A percentile compares a stretch with the other conserved stretches of the same genome.
Evolutionary conservation across 2,329 filamentous ascomycete genomes (phyloP).

Genomic region (Ophiocordyceps camponoti-leonardi): DNA sequence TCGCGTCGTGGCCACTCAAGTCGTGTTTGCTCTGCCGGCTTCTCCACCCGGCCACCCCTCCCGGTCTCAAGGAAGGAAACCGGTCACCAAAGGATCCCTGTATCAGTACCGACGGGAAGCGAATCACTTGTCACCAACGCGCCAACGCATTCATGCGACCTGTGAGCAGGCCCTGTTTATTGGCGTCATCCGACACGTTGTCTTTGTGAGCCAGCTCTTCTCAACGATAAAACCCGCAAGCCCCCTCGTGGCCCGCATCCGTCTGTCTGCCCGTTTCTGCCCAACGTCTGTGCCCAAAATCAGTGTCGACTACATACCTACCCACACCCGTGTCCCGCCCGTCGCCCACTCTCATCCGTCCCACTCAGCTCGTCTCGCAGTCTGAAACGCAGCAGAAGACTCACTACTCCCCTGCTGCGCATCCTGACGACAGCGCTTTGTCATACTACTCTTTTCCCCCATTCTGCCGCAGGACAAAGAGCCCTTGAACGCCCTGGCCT

Average conservation of each 20-base stretch:
- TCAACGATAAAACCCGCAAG: constrained; percentile 31
- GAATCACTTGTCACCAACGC: constrained; percentile 20
- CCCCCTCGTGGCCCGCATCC: constrained; percentile 24
- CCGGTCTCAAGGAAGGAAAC: constrained; percentile 21
- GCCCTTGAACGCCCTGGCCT: constrained; percentile 8
- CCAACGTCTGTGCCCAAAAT: constrained; percentile 23
- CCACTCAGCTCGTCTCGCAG: constrained; percentile 5
- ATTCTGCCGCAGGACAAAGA: constrained; percentile 7
- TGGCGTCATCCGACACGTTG: constrained; percentile 6
- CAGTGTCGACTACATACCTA: constrained; percentile 8
- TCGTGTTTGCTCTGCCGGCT: constrained; percentile 17
- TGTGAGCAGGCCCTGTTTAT: constrained; percentile 22
- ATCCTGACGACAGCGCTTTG: constrained; percentile 11
- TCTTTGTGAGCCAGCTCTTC: constrained; percentile 7
- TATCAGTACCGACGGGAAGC: constrained; percentile 5
- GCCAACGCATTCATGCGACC: constrained; percentile 32
- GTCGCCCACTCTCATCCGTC: not conserved
- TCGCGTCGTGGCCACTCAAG: constrained; percentile 20
- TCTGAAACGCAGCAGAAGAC: constrained; percentile 6
- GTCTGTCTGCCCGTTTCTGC: constrained; percentile 15
- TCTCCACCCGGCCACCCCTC: constrained; percentile 10
- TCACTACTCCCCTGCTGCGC: constrained; percentile 10
- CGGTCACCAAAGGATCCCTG: constrained; percentile 18
- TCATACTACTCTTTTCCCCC: constrained; percentile 7
- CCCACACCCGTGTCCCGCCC: constrained; percentile 5